A percentile compares a stretch with the other conserved stretches of the same genome.
Evolutionary conservation across 2,329 filamentous ascomycete genomes (phyloP).

Genomic region (Dothistroma septosporum): DNA sequence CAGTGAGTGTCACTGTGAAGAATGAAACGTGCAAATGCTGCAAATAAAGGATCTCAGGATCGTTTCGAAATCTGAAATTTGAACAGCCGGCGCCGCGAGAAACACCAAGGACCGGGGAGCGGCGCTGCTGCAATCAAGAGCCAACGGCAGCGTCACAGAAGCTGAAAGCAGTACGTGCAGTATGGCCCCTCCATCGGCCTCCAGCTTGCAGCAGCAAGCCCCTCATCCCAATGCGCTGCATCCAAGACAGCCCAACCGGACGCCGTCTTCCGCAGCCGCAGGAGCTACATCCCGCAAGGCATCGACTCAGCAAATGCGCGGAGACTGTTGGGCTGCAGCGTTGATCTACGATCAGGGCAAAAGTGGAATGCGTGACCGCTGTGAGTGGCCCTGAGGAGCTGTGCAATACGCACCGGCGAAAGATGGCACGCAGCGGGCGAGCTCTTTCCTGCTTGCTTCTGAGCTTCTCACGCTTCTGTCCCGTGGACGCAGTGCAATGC

Average conservation of each 20-base stretch:
- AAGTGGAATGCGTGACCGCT: not conserved
- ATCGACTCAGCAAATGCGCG: slow-evolving; percentile 5
- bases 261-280: slow-evolving; percentile 16
- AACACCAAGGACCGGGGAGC: slow-evolving; percentile 4
- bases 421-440: slow-evolving; percentile 21
- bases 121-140: not conserved
- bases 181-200: not conserved
- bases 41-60: not conserved
- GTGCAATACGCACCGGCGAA: slow-evolving; percentile 1
- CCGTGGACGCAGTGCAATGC: slow-evolving; percentile 41
- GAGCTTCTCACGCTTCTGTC: too few species aligned
- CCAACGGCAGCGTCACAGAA: not conserved
- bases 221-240: slow-evolving; percentile 8
- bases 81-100: not conserved
- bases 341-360: slow-evolving; percentile 4
- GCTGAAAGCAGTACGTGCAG: slow-evolving; percentile 6
- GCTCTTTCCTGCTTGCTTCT: slow-evolving; percentile 19
- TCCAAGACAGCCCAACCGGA: slow-evolving; percentile 14
- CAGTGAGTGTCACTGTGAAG: slow-evolving; percentile 9
- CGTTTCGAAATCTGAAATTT: not conserved
- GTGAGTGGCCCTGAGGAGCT: not conserved
- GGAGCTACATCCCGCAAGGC: slow-evolving; percentile 9
- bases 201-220: slow-evolving; percentile 5
- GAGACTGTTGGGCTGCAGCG: slow-evolving; percentile 10
- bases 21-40: not conserved